Base-by-base conservation (phyloP, 1,284 basidiomycete species). In the Limonomyces culmigenus region DNA sequence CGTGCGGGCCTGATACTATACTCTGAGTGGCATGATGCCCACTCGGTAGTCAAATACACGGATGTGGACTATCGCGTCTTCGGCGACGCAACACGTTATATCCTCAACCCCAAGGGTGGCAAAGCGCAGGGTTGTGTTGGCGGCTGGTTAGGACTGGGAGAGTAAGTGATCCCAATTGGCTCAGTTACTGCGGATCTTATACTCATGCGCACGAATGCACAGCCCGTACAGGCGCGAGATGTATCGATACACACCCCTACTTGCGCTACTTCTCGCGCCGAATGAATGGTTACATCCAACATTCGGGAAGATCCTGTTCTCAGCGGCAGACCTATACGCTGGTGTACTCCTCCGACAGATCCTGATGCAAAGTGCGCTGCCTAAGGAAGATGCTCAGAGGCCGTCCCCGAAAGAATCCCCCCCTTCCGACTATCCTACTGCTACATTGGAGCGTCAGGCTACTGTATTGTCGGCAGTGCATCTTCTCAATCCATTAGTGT, bases 51-150 rank as follows among this genome's bases (percentile, higher is more conserved):
- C 20, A 91, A 91, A 51, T 98, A 97, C 54, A 98, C 93, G 13
- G 93, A 99, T 56, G 67, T 98, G 40, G 95, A 99, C 59, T 98
- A 97, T 55, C 70, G 76, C 30, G 93, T 99, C 43, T 95, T 96
- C 61, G 84, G 74, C 39, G 92, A 97, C 53, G 95, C 92, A 3
- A 74, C 87, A 3, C 60, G 60, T 16, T 89, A 83, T 49, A 48
- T 86, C 40, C 53, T 68, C 14, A 48, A 64, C 31, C 65, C 73
- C 19, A 54, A 55, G 12, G 30, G 11, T 8, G 30, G 16, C 11
- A 74, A 73, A 45, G 84, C 81, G 5, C 60, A 65, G 44, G 86
- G 86, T 5, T 65, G 68, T 23, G 45, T 80, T n/a, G 64, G 64
- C 14, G 43, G 45, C 33, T 47, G 40, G 31, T 41, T 76, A 27